Conservation (phyloP, 1,284 basidiomycete species). For the Volvariella volvacea region DNA sequence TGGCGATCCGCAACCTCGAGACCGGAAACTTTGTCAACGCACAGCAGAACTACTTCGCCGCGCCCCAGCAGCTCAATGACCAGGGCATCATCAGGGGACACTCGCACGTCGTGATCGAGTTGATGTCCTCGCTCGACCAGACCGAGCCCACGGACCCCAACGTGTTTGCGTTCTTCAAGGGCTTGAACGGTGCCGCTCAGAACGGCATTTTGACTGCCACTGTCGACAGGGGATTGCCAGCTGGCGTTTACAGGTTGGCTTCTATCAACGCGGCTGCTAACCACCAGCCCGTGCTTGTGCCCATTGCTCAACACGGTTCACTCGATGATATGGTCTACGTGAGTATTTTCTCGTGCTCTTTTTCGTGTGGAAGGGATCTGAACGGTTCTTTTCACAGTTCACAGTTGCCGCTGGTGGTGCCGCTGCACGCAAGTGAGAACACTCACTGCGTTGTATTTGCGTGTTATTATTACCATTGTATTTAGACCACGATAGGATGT, state of each 20-base stretch:
- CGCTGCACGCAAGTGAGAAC: too few species aligned
- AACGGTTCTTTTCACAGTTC: constrained; percentile 18
- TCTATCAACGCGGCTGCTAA: constrained; percentile 45
- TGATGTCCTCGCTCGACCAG: neutral
- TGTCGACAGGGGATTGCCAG: constrained; percentile 31
- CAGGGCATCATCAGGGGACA: neutral
- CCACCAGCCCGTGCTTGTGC: constrained; percentile 49
- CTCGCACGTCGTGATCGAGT: constrained; percentile 4
- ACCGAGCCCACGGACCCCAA: neutral
- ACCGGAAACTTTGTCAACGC: constrained; percentile 20
- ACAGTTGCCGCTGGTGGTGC: constrained; percentile 19
- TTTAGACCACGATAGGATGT: too few species aligned
- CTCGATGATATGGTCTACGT: constrained; percentile 36
- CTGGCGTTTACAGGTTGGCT: constrained; percentile 45
- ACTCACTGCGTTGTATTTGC: too few species aligned
- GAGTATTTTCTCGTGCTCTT: constrained; percentile 7
- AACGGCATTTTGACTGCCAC: neutral
- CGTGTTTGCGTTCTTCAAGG: constrained; percentile 3
- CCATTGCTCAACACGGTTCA: constrained; percentile 31
- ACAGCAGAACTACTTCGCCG: constrained; percentile 18
- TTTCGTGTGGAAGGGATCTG: neutral
- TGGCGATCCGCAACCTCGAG: constrained; percentile 16
- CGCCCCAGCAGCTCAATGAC: constrained; percentile 12
- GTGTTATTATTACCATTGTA: too few species aligned
- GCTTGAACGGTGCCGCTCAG: constrained; percentile 1